Evolutionary conservation across 352 stramenopile species (phyloP), one percentile per base, ranked within the genome.

Genomic region (Pythium aquatile): DNA sequence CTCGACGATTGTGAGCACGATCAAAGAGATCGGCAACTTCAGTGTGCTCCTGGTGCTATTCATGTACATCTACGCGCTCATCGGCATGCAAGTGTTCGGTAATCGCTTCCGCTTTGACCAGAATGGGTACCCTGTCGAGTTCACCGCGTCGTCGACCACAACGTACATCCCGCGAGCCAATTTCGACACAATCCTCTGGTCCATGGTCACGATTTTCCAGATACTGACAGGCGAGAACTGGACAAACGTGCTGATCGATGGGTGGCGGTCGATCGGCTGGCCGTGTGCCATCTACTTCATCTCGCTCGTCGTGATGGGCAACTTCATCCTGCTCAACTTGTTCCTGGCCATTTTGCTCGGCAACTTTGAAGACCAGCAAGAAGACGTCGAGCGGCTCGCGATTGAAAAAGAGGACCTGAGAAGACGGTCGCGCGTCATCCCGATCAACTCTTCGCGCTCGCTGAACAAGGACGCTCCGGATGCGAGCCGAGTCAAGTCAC

Each of bases 171-270:
- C 67, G 13, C 61, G 67, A 8, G 61, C 67, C n/a, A 71, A 75
- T 32, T 71, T 75, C 35, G 65, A 72, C 42, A 72, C 68, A 3
- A 69, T 75, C 4, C 42, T 74, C 16, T 74, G 67, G 67, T 66
- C 56, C 28, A 74, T 74, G 61, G 62, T 74, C 24, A 74, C 67
- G 4, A 64, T 74, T 44, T 74, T 82, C 63, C 74, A 98, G 74
- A 83, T 98, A 46, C 70, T 98, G 29, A 95, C 91, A 24, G 92
- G 91, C 26, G 93, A 98, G 61, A 97, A 98, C 71, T 98, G 92
- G 91, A 97, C 93, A 53, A 63, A 72, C 8, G 85, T 98, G 11
- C 87, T 98, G 83, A 84, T 97, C 67, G 82, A 97, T 59, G 82
- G 79, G 1, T 96, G 85, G 87, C 81, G 85, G 17, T 78, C 83